Evolutionary conservation across 352 stramenopile genomes (phyloP), one percentile per base, ranked within the genome.

Genomic region (Thalassiosira allenii): DNA sequence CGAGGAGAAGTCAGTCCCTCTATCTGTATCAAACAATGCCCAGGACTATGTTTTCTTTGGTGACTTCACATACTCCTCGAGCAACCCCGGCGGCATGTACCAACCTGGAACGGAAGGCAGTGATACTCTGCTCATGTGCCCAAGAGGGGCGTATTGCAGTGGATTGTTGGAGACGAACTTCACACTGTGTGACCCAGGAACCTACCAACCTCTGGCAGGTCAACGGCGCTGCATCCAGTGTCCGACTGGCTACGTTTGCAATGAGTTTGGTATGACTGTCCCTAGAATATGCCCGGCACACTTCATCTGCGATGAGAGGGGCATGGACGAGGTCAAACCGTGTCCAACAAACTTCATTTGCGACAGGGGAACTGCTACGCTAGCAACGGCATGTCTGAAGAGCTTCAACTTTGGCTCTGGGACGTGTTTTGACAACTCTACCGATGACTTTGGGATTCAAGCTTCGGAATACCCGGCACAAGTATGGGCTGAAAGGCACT

Each of bases 301-400:
- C 6, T 98, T 95, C 66, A 41, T 89, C 1, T 99, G 97, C 65
- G 96, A 98, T 53, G 94, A 98, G 8, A 98, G 93, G 1, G 97
- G 97, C 25, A 97, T 98, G 27, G 87, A 96, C 73, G 86, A 93
- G 6, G 93, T 92, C 2, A 92, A 98, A 70, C 96, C 96, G 17
- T 99, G 97, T 83, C 97, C 97, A 20, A 90, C 95, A 66, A 96
- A 96, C 0, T 96, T 98, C 76, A 98, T 97, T 85, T 99, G 97
- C 67, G 89, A 98, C 12, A 95, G 97, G 81, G 96, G 97, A 20
- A 99, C 97, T 6, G 96, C 96, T 5, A 98, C 96, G 0, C 95
- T 96, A 9, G 92, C 92, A n/a, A 96, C 94, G 9, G 97, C 94
- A 8, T 99, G 96, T 65, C 40, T 85, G 23, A 85, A 81, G 33